Percentiles rank a stretch among this genome's conserved stretches.
Evolutionary conservation across 805 yeast species (phyloP).

Genomic region (Saccharomycopsis javanensis): DNA sequence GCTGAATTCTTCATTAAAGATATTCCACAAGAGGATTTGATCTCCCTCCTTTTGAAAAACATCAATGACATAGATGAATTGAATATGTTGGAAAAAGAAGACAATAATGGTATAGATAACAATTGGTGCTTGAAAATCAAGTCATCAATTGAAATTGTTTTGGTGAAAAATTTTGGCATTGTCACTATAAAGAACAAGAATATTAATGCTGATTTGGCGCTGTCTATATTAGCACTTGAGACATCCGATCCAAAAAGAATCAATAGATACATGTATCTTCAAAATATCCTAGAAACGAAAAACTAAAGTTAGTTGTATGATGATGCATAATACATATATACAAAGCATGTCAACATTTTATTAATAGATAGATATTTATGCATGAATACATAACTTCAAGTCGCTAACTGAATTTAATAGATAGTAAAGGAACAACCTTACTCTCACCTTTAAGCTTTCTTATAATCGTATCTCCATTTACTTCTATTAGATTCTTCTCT

Average conservation of each 20-base stretch:
- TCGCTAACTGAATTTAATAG: too few relatives aligned
- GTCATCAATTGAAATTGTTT: conserved; percentile 34
- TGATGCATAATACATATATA: too few relatives aligned
- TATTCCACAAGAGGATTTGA: conserved; percentile 29
- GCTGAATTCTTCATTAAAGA: conserved; percentile 30
- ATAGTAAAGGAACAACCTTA: too few relatives aligned
- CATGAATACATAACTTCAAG: too few relatives aligned
- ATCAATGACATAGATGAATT: conserved; percentile 42
- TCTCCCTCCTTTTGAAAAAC: conserved; percentile 23
- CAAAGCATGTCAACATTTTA: too few relatives aligned
- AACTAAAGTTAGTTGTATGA: background rate
- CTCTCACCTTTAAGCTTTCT: too few relatives aligned
- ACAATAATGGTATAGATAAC: conserved; percentile 48
- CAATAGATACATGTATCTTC: conserved; percentile 37
- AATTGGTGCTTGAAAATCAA: conserved; percentile 68
- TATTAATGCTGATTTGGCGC: conserved; percentile 27
- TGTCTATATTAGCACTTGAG: conserved; percentile 34
- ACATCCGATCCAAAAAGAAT: conserved; percentile 56
- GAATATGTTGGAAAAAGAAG: conserved; percentile 63
- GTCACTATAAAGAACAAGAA: background rate
- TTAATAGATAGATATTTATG: too few relatives aligned
- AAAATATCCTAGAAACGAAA: background rate
- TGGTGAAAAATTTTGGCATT: conserved; percentile 22
- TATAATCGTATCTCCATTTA: too few relatives aligned
- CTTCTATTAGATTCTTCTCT: too few relatives aligned